phyloP scores from a whole-genome alignment of 176 grass and related monocot species.

The Triticum urartu region DNA sequence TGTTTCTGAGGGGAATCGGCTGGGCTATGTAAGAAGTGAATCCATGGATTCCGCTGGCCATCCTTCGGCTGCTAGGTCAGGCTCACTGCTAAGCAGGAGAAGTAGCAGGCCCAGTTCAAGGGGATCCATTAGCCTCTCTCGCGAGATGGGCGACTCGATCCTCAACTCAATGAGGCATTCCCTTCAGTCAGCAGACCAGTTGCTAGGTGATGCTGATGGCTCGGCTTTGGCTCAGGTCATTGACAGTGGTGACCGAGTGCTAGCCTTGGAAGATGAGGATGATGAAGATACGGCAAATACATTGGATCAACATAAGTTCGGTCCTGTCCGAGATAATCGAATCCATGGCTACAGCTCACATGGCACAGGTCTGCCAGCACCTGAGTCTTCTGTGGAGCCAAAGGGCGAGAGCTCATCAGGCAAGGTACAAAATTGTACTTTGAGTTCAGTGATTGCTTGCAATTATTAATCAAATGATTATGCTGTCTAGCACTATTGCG shows the following conservation, averaged over 20 bases:
- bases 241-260: conserved; percentile 62
- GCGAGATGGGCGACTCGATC: conserved; percentile 57
- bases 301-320: conserved; percentile 30
- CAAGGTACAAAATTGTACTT: conserved; percentile 30
- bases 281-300: conserved; percentile 25
- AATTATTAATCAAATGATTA: not conserved
- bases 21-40: conserved; percentile 35
- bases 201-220: conserved; percentile 58
- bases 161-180: conserved; percentile 77
- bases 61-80: conserved; percentile 36
- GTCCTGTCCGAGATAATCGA: conserved; percentile 41
- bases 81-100: conserved; percentile 41
- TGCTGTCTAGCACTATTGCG: not conserved
- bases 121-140: conserved; percentile 60
- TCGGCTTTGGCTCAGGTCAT: conserved; percentile 61
- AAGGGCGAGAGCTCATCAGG: conserved; percentile 25
- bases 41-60: conserved; percentile 37
- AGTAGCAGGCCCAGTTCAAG: conserved; percentile 50
- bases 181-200: conserved; percentile 58
- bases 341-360: conserved; percentile 16
- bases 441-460: conserved; percentile 1
- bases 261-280: conserved; percentile 36
- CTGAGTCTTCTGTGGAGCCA: not conserved
- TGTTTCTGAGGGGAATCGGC: not conserved
- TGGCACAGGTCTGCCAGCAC: conserved; percentile 3